Percentiles rank a stretch among this genome's conserved stretches.
phyloP scores from a whole-genome alignment of 1,139 yeast genomes.

The Yamadazyma dendronema region DNA sequence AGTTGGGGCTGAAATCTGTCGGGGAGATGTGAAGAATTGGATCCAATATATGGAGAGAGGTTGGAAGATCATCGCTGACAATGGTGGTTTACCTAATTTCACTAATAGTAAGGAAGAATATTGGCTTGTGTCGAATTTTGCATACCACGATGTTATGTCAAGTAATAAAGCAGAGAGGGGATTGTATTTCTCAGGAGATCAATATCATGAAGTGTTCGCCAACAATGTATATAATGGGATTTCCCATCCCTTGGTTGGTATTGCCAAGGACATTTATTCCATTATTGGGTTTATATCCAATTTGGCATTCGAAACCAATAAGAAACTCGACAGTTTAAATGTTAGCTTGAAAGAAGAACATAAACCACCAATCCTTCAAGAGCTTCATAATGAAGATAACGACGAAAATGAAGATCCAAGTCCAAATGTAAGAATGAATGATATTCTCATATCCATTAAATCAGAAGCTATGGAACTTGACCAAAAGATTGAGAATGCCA shows the following conservation, averaged over 20 bases:
- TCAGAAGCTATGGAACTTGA: conserved; percentile 49
- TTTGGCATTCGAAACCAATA: conserved; percentile 52
- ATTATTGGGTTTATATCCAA: conserved; percentile 69
- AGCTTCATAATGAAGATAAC: not conserved
- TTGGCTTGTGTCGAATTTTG: conserved; percentile 79
- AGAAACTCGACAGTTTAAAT: conserved; percentile 17
- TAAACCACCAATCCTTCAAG: not conserved
- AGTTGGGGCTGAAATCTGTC: conserved; percentile 71
- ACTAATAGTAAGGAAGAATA: conserved; percentile 57
- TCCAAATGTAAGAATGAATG: conserved; percentile 25
- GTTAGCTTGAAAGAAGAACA: conserved; percentile 9
- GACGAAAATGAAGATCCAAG: conserved; percentile 13
- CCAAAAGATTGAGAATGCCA: conserved; percentile 45
- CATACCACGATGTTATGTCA: conserved; percentile 76
- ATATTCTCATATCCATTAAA: conserved; percentile 24
- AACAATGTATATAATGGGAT: conserved; percentile 37
- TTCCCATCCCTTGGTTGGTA: conserved; percentile 70
- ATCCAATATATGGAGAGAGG: conserved; percentile 60
- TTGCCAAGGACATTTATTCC: conserved; percentile 64
- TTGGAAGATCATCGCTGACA: conserved; percentile 50
- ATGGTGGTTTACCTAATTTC: conserved; percentile 60
- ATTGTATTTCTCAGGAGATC: conserved; percentile 53
- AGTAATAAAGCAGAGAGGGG: conserved; percentile 56
- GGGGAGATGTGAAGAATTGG: conserved; percentile 76
- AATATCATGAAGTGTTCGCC: conserved; percentile 55